These are phyloP conservation scores for Leccinum variicolor DNA, from an alignment of 768 basidiomycete genomes.

Conservation along the genomic window DNA sequence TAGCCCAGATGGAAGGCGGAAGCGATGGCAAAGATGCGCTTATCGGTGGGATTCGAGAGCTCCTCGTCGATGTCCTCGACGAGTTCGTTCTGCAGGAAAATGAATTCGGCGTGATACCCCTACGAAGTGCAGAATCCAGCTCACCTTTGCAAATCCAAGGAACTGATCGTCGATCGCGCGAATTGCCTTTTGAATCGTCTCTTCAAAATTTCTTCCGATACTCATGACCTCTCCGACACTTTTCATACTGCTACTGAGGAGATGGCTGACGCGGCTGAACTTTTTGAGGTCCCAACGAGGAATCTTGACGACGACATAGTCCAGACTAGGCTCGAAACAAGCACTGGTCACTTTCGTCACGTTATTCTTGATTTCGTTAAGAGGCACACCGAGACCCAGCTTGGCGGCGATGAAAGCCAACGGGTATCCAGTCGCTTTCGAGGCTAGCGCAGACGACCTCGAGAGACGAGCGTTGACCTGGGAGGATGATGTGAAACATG, in stretches of 20 bases:
- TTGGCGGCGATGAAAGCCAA: conserved; percentile 98
- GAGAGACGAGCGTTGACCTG: conserved; percentile 96
- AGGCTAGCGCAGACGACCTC: conserved; percentile 94
- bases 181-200: conserved; percentile 98
- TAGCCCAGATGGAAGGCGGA: conserved; percentile 92
- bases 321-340: conserved; percentile 97
- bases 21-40: conserved; percentile 95
- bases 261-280: conserved; percentile 89
- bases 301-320: conserved; percentile 98
- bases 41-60: conserved; percentile 91
- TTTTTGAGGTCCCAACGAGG: conserved; percentile 99
- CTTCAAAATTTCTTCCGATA: conserved; percentile 96
- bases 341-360: conserved; percentile 96
- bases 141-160: conserved; percentile 82
- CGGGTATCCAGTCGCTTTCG: conserved; percentile 98
- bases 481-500: conserved; percentile 1
- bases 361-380: conserved; percentile 97
- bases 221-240: conserved; percentile 99
- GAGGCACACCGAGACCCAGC: conserved; percentile 92
- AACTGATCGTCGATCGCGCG: conserved; percentile 96
- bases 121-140: conserved; percentile 2
- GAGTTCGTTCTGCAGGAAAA: conserved; percentile 63
- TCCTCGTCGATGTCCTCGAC: conserved; percentile 93
- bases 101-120: neutral
- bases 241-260: conserved; percentile 96